Base-by-base conservation (phyloP, 2,329 filamentous ascomycete species). In the Proliferodiscus dingleyae region DNA sequence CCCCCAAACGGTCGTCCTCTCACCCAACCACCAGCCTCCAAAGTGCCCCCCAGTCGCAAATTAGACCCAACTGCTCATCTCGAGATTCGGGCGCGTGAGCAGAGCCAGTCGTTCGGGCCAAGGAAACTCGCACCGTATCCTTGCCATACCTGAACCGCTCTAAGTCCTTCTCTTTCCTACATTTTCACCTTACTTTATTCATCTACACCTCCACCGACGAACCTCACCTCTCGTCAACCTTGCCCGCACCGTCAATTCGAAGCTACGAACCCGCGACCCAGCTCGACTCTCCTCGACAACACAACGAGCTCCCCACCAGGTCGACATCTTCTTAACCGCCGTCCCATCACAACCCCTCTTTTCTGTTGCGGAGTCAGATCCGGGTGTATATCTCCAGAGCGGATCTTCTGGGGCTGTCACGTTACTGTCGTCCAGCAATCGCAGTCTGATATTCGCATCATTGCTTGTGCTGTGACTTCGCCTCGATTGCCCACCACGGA, bases 401-500 rank as follows among this genome's bases (percentile, higher is more conserved):
- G 51, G 51, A 52, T 41, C n/a, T 8, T 40, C 39, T 9, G 19
- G n/a, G n/a, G 15, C 16, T 34, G 50, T 61, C 57, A 61, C 55
- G 56, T 59, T 60, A 60, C 53, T 48, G 45, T 41, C 23, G 37
- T 44, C 41, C 45, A 51, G 19, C 45, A 44, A 48, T 49, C 51
- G 42, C 53, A 48, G 47, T 53, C 49, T 53, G 37, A 42, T 49
- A n/a, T n/a, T 37, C n/a, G 21, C 45, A 41, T 40, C 28, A 18
- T 24, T 52, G 33, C 36, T 51, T 45, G 28, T 45, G 51, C 34
- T 48, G 47, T 49, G 41, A 54, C 51, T 46, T 51, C 50, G 39
- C 42, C 49, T 53, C 57, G 62, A 63, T 66, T 67, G 67, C 73
- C 75, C 76, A 78, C 66, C 64, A 78, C 77, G 74, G 73, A 72